Base-by-base conservation (phyloP, 1,284 basidiomycete species). In the Malassezia sp. region DNA sequence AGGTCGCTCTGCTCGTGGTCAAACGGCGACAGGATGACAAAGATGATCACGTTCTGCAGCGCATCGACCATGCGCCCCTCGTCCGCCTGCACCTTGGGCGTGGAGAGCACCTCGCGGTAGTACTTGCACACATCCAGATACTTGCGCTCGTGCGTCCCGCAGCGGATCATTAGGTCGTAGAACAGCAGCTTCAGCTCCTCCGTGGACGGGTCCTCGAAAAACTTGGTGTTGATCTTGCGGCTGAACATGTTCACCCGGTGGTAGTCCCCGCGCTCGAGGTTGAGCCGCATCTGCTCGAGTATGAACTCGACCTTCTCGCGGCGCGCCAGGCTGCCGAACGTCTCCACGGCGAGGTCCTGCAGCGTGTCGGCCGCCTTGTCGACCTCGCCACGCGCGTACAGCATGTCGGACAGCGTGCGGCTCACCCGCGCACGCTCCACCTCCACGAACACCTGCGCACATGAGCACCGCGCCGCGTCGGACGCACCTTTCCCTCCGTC, bases 401-500 rank as follows among this genome's bases (percentile, higher is more conserved):
- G 60, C 53, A 68, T 60, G 20, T 56, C 45, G 18, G 59, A 60
- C 31, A 63, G 49, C 30, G 65, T 43, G 3, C 60, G 51, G 0
- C 62, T 67, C 42, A 96, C 83, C 22, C 93, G 82, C 6, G 93
- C 93, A 55, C 93, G 79, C 27, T 88, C 89, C 4, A 95, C 89
- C 75, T 99, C 93, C 44, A 99, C 76, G 75, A 91, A 96, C 60
- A 97, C n/a, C n/a, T n/a, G n/a, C n/a, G n/a, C n/a, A n/a, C n/a
- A n/a, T n/a, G n/a, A n/a, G n/a, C n/a, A n/a, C n/a, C n/a, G n/a
- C n/a, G n/a, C n/a, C n/a, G n/a, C n/a, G n/a, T n/a, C n/a, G n/a
- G n/a, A n/a, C n/a, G n/a, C n/a, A n/a, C 90, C 88, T 96, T 97
- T 49, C 91, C 91, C 74, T 96, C 91, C 0, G 91, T 93, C 26